phyloP scores from a whole-genome alignment of 1,284 basidiomycete species.

The Cryptococcus sp. region DNA sequence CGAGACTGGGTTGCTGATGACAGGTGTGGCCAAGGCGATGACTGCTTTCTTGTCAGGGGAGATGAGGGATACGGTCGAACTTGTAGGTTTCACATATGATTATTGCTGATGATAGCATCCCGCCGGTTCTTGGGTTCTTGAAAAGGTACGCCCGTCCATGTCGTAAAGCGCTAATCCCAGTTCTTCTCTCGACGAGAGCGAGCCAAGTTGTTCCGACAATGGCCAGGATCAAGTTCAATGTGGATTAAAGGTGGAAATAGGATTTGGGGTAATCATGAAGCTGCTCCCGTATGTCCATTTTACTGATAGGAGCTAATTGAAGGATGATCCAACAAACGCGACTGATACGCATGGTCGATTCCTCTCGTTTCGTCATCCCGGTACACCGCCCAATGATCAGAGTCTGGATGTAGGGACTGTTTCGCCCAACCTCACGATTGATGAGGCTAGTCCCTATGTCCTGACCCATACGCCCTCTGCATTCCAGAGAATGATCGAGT shows the following conservation, averaged over 20 bases:
- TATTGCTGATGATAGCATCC: conserved; percentile 43
- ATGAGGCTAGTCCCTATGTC: conserved; percentile 72
- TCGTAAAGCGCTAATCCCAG: conserved; percentile 5
- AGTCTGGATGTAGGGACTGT: conserved; percentile 43
- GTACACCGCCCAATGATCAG: conserved; percentile 24
- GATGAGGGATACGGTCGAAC: conserved; percentile 92
- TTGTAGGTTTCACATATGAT: conserved; percentile 25
- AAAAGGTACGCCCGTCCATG: conserved; percentile 41
- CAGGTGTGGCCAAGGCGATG: conserved; percentile 78
- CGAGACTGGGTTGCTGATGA: neutral
- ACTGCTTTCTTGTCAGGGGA: conserved; percentile 88
- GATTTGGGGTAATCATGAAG: conserved; percentile 73
- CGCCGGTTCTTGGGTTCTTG: conserved; percentile 54
- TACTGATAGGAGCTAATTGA: conserved; percentile 42
- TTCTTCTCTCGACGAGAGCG: conserved; percentile 90
- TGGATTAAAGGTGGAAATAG: conserved; percentile 90
- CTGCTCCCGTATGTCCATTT: conserved; percentile 33
- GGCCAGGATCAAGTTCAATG: conserved; percentile 91
- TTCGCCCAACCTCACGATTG: conserved; percentile 72
- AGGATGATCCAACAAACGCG: conserved; percentile 64
- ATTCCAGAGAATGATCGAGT: conserved; percentile 86
- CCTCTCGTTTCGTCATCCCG: conserved; percentile 66
- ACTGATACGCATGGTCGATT: conserved; percentile 74
- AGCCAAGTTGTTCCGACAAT: conserved; percentile 84
- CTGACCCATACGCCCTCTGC: conserved; percentile 73